Base-by-base conservation (phyloP, 768 basidiomycete species). In the Mycena chlorophos region DNA sequence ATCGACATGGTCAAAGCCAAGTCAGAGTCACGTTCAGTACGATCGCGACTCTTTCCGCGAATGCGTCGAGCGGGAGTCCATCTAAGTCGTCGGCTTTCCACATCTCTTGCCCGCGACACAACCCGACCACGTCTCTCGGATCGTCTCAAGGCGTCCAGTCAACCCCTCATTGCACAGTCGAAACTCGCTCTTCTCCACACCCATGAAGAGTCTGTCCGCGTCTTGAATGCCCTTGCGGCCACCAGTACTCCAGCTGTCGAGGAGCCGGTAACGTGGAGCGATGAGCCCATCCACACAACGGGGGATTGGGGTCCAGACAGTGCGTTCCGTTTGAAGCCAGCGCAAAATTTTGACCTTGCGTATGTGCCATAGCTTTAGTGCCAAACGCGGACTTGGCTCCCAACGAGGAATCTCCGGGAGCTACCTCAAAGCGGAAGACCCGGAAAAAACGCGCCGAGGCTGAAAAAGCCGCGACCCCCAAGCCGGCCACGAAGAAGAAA, bases 1-100 rank as follows among this genome's bases (percentile, higher is more conserved):
- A 79, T 72, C 40, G 74, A 65, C 78, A 78, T 79, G 31, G 55
- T 45, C 12, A 3, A 37, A 29, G 42, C n/a, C n/a, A n/a, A n/a
- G n/a, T n/a, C n/a, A 23, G 31, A 14, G 45, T 30, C 20, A 28
- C 29, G 47, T 4, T 20, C 12, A 34, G 14, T 26, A 8, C 16
- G 4, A 19, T 31, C 13, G 26, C 40, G 40, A 42, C n/a, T 43
- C 30, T 46, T 48, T 49, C 27, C 39, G 27, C 48, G 27, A 26
- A 20, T 50, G 60, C 29, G 25, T 42, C 8, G 16, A 13, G 40
- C 40, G 31, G 49, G n/a, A 17, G 13, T 45, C 23, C 19, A 16
- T 17, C 10, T 8, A 20, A 43, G 10, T 6, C 40, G 45, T 42
- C 40, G 43, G 3, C 13, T 29, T n/a, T 45, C 43, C 42, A 17